Percentiles rank a stretch among this genome's conserved stretches.
Evolutionary conservation across 345 rosid genomes (phyloP).

Genomic region (Hibiscus mutabilis): DNA sequence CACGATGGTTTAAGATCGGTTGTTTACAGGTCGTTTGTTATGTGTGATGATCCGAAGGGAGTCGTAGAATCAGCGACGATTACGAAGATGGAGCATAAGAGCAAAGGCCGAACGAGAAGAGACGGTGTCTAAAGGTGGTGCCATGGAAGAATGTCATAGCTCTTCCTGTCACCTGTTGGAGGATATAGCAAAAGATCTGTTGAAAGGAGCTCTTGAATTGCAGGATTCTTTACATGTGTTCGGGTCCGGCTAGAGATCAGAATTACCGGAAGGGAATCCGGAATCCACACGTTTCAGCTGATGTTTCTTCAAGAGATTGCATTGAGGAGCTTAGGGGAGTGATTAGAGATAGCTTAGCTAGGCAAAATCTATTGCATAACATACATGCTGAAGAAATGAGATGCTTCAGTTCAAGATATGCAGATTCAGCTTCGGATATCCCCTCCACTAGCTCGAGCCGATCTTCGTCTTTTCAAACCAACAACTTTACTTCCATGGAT

Average conservation of each 20-base stretch:
- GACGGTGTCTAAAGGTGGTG: constrained; percentile 20
- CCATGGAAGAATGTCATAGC: constrained; percentile 13
- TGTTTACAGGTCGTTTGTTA: not conserved
- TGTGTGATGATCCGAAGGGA: not conserved
- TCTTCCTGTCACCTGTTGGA: constrained; percentile 64
- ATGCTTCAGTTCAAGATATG: constrained; percentile 21
- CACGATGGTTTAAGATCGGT: constrained; percentile 44
- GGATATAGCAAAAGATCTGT: constrained; percentile 62
- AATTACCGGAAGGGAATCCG: constrained; percentile 15
- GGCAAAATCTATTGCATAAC: constrained; percentile 46
- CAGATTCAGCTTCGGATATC: constrained; percentile 36
- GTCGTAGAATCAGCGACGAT: constrained; percentile 3
- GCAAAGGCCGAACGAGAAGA: constrained; percentile 24
- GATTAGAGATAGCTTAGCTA: constrained; percentile 48
- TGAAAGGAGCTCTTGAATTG: constrained; percentile 82
- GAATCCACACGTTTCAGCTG: constrained; percentile 31
- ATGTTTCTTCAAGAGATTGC: constrained; percentile 45
- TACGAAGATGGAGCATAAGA: constrained; percentile 32
- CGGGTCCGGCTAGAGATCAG: constrained; percentile 29
- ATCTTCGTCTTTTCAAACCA: constrained; percentile 30
- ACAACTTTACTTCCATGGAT: constrained; percentile 27
- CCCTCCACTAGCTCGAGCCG: constrained; percentile 70
- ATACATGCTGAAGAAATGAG: constrained; percentile 16
- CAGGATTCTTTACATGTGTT: constrained; percentile 76
- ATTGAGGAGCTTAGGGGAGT: constrained; percentile 58